Percentiles rank a stretch among this genome's conserved stretches.
These are phyloP conservation scores for Apiospora marii DNA, from an alignment of 2,329 filamentous ascomycete genomes.

Conservation along the genomic window DNA sequence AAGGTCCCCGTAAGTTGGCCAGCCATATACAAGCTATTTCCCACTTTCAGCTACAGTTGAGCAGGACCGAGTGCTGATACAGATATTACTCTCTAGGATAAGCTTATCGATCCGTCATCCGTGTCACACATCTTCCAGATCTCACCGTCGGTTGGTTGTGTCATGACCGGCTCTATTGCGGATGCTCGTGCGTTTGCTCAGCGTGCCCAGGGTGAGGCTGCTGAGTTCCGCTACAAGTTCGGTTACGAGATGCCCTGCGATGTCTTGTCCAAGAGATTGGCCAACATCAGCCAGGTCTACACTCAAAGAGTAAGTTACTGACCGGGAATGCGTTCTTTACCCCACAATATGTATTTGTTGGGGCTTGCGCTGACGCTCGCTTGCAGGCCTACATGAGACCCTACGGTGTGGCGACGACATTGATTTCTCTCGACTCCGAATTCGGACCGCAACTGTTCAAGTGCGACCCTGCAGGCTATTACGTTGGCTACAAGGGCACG, in stretches of 20 bases:
- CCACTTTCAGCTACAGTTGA: constrained; percentile 42
- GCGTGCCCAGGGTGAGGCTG: constrained; percentile 92
- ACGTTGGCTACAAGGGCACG: constrained; percentile 97
- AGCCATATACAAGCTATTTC: constrained; percentile 24
- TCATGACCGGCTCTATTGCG: constrained; percentile 98
- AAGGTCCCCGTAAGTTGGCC: constrained; percentile 86
- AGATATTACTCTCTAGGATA: constrained; percentile 70
- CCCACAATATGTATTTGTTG: constrained; percentile 12
- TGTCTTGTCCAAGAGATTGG: constrained; percentile 92
- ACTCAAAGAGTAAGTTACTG: constrained; percentile 81
- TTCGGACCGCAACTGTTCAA: constrained; percentile 96
- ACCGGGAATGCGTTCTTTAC: not conserved
- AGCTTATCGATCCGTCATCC: constrained; percentile 96
- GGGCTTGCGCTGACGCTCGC: constrained; percentile 38
- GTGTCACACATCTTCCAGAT: constrained; percentile 98
- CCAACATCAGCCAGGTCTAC: constrained; percentile 99
- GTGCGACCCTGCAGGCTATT: constrained; percentile 97
- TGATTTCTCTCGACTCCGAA: constrained; percentile 94
- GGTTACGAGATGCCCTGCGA: constrained; percentile 99
- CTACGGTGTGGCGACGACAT: constrained; percentile 91
- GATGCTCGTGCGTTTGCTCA: constrained; percentile 94
- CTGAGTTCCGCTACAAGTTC: constrained; percentile 98
- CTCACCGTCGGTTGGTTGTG: constrained; percentile 94
- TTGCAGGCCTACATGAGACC: constrained; percentile 92
- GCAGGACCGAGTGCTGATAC: constrained; percentile 23